Conservation (phyloP, 2,329 filamentous ascomycete species). For the Furcasterigmium furcatum region DNA sequence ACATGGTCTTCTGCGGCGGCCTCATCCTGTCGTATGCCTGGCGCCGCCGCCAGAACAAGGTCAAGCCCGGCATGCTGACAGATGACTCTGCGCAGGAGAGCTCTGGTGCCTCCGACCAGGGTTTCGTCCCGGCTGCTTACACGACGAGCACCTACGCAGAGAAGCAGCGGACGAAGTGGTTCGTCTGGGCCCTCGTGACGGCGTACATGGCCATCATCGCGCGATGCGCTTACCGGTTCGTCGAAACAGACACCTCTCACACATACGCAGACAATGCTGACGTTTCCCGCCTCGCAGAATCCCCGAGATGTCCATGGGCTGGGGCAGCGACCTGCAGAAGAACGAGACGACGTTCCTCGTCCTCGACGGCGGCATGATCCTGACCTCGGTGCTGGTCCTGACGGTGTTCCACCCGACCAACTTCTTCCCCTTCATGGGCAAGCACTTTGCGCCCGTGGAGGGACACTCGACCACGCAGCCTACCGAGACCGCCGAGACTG, state of each 20-base stretch:
- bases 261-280: no score
- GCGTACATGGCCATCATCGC: slow-evolving; percentile 11
- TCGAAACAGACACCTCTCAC: no score
- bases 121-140: not conserved
- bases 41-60: not conserved
- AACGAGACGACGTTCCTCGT: slow-evolving; percentile 11
- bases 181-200: slow-evolving; percentile 5
- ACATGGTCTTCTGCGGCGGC: slow-evolving; percentile 18
- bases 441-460: not conserved
- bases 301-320: slow-evolving; percentile 9
- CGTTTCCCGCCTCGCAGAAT: no score
- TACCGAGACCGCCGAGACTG: no score
- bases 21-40: slow-evolving; percentile 9
- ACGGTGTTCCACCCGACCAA: slow-evolving; percentile 8
- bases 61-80: not conserved
- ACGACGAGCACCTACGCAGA: not conserved
- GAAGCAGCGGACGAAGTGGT: slow-evolving; percentile 1
- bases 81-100: not conserved
- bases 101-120: not conserved
- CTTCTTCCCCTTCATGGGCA: slow-evolving; percentile 9
- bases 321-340: slow-evolving; percentile 10
- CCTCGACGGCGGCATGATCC: slow-evolving; percentile 12
- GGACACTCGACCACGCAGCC: no score
- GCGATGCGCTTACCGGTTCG: slow-evolving; percentile 12
- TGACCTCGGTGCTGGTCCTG: slow-evolving; percentile 2